A percentile compares a stretch with the other conserved stretches of the same genome.
Evolutionary conservation across 352 stramenopile species (phyloP).

Genomic region (Pythium pyrilobum): DNA sequence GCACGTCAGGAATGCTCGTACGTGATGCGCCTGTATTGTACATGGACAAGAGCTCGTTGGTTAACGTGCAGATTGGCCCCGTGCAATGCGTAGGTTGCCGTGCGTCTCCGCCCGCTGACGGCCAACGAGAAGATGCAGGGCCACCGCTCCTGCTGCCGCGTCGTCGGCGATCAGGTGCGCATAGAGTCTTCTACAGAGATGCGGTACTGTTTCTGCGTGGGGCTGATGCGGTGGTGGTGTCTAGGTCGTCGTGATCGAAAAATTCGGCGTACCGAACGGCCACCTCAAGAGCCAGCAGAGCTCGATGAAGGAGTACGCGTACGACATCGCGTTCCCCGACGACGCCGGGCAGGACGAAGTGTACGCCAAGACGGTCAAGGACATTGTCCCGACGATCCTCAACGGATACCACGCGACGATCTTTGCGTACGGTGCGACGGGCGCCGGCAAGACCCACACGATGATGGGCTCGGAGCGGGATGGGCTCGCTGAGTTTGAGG

Average conservation of each 20-base stretch:
- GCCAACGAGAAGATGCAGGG: conserved; percentile 35
- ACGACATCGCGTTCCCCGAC: conserved; percentile 49
- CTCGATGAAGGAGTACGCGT: conserved; percentile 52
- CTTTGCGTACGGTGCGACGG: conserved; percentile 68
- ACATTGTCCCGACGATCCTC: conserved; percentile 60
- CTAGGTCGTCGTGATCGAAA: conserved; percentile 60
- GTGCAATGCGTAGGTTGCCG: conserved; percentile 29
- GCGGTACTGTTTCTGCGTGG: not conserved
- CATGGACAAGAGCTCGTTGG: no score
- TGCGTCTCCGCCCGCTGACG: conserved; percentile 43
- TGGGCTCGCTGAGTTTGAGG: conserved; percentile 31
- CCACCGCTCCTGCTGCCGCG: conserved; percentile 46
- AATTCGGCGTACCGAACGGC: conserved; percentile 37
- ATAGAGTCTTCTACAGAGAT: no score
- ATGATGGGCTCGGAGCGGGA: conserved; percentile 74
- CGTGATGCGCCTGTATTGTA: no score
- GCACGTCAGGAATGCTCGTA: conserved; percentile 39
- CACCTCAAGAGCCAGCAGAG: conserved; percentile 53
- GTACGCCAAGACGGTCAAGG: conserved; percentile 51
- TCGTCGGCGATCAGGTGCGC: conserved; percentile 47
- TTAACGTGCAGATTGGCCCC: no score
- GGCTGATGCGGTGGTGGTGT: not conserved
- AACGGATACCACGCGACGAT: conserved; percentile 80
- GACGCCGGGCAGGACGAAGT: conserved; percentile 47
- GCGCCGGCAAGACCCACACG: conserved; percentile 64